These are phyloP conservation scores for Mycena maculata DNA, from an alignment of 768 basidiomycete genomes.

Conservation along the genomic window DNA sequence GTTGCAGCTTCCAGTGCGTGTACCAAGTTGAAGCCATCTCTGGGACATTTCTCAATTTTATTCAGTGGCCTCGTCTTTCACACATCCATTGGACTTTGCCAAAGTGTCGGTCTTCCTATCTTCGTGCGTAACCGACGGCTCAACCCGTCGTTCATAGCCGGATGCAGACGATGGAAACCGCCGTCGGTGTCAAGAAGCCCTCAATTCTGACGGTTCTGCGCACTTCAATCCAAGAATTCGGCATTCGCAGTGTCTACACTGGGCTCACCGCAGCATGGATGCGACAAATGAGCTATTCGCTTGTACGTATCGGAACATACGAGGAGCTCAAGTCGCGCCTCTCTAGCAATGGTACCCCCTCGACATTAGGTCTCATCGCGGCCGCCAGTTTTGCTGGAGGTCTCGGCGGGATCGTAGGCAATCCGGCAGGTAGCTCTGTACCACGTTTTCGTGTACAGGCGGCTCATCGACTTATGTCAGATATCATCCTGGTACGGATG, in stretches of 20 bases:
- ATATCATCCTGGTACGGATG: constrained; percentile 87
- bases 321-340: constrained; percentile 78
- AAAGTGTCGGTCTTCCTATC: constrained; percentile 72
- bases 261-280: constrained; percentile 86
- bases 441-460: constrained; percentile 1
- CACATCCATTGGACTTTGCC: constrained; percentile 86
- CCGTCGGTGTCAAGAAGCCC: constrained; percentile 60
- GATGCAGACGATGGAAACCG: constrained; percentile 77
- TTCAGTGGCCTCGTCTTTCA: constrained; percentile 82
- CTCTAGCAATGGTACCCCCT: constrained; percentile 62
- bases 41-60: constrained; percentile 19
- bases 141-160: constrained; percentile 57
- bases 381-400: constrained; percentile 82
- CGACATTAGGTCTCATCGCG: constrained; percentile 64
- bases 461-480: constrained; percentile 46
- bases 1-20: constrained; percentile 73
- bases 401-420: constrained; percentile 86
- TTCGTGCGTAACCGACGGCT: not conserved
- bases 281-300: constrained; percentile 92
- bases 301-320: constrained; percentile 86
- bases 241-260: constrained; percentile 80
- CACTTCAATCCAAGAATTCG: constrained; percentile 72
- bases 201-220: constrained; percentile 76
- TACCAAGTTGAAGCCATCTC: constrained; percentile 5
- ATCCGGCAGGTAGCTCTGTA: constrained; percentile 72